phyloP scores from a whole-genome alignment of 768 basidiomycete genomes.

The Macrolepiota fuliginosa region DNA sequence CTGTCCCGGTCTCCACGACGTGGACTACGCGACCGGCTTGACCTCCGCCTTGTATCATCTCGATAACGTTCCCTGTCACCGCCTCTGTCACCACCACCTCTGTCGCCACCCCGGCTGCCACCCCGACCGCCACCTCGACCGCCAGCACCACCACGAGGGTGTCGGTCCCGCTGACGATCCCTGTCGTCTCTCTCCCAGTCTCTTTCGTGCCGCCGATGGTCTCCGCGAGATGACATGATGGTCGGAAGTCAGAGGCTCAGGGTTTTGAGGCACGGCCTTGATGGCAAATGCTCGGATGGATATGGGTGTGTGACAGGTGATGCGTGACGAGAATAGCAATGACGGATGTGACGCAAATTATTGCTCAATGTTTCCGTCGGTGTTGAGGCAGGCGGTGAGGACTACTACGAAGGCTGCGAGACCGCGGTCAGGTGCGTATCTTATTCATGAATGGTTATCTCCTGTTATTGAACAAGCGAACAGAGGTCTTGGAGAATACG shows the following conservation, averaged over 20 bases:
- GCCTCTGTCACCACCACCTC: slow-evolving; percentile 31
- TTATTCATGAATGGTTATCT: background rate
- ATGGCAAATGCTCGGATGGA: background rate
- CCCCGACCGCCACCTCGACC: slow-evolving; percentile 29
- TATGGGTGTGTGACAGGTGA: slow-evolving; percentile 9
- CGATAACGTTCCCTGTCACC: slow-evolving; percentile 35
- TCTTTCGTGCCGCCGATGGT: slow-evolving; percentile 56
- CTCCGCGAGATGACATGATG: slow-evolving; percentile 56
- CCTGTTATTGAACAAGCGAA: background rate
- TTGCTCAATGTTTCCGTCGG: background rate
- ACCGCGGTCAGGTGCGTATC: background rate
- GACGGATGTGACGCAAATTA: slow-evolving; percentile 4
- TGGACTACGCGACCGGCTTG: slow-evolving; percentile 51
- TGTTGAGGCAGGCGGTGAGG: background rate
- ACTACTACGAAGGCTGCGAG: background rate
- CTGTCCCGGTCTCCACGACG: slow-evolving; percentile 25
- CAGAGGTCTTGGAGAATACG: slow-evolving; percentile 21
- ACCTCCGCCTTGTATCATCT: slow-evolving; percentile 43
- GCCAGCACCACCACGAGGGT: background rate
- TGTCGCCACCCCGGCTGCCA: slow-evolving; percentile 31
- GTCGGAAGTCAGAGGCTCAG: background rate
- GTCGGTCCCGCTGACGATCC: slow-evolving; percentile 27
- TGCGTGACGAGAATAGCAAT: slow-evolving; percentile 8
- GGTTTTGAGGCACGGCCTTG: background rate
- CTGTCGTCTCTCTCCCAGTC: slow-evolving; percentile 64